Percentiles rank a stretch among this genome's conserved stretches.
phyloP scores from a whole-genome alignment of 2,329 filamentous ascomycete species.

The Claviceps sp. region DNA sequence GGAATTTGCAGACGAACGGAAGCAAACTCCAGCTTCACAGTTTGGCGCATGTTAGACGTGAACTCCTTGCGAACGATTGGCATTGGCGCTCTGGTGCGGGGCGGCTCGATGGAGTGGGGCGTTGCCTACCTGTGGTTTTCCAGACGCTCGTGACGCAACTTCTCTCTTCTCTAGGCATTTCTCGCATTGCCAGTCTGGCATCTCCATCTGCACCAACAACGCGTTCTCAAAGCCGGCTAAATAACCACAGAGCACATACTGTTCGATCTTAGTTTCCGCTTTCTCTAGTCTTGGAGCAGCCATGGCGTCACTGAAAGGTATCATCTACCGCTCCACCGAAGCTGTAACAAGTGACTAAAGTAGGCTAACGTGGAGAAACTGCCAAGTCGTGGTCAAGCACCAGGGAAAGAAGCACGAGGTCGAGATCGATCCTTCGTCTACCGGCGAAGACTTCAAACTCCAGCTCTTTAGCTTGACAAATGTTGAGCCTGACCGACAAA shows the following conservation, averaged over 20 bases:
- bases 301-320: constrained; percentile 43
- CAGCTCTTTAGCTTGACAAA: constrained; percentile 92
- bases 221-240: not conserved
- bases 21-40: not conserved
- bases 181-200: not conserved
- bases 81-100: not conserved
- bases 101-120: not conserved
- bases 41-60: not conserved
- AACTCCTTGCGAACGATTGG: not conserved
- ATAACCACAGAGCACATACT: not conserved
- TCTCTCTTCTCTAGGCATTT: not conserved
- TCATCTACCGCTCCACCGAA: constrained; percentile 11
- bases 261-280: not conserved
- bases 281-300: not conserved
- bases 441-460: constrained; percentile 87
- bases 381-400: constrained; percentile 78
- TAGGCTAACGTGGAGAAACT: constrained; percentile 9
- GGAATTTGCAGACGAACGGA: not conserved
- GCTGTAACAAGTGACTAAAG: not conserved
- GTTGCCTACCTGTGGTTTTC: not conserved
- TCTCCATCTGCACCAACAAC: not conserved
- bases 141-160: not conserved
- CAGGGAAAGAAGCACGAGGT: constrained; percentile 91
- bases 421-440: constrained; percentile 72
- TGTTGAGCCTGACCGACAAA: constrained; percentile 92